Evolutionary conservation across 2,329 filamentous ascomycete species (phyloP), one percentile per base, ranked within the genome.

Genomic region (Graphilbum fragrans): DNA sequence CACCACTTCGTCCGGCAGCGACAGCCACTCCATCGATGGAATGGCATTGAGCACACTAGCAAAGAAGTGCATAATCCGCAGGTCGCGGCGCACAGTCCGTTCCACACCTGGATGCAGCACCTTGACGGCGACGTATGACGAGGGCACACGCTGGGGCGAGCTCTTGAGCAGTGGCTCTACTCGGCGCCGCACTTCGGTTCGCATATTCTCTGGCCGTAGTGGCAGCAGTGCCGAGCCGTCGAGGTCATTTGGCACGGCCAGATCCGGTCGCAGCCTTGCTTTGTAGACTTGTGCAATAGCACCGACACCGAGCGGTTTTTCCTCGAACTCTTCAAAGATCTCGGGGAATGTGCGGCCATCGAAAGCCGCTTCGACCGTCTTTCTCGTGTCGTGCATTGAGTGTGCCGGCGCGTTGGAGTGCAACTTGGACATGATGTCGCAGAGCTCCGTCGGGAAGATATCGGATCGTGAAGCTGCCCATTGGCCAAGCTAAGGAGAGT

Each of bases 251-350:
- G 77, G 73, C 1, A 70, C 72, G 6, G 83, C 78, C 40, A 96
- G 65, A 50, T 84, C 80, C 0, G 83, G 74, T 55, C 87, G 93
- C 36, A 98, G 64, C 58, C 87, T 95, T 1, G 92, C 92, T 57
- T 86, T 93, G 70, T 98, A 98, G 3, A 96, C 92, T 58, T 98
- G 92, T 0, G 92, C 92, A 52, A 98, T 96, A 23, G 92, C 92
- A 11, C 92, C 92, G 1, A 96, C 90, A 1, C 92, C 92, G 0
- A 98, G 66, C 0, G 92, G 92, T 50, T 70, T 77, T 61, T 93
- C 85, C 22, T 95, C 72, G 50, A 98, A 98, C 57, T 96, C 92
- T 23, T 94, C 86, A 52, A 98, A 98, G 45, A 98, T 95, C 5
- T 94, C 85, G 12, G 90, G 79, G 49, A 98, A 95, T 0, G 62